Conservation (phyloP, 2,329 filamentous ascomycete species). For the Fusarium globosum region DNA sequence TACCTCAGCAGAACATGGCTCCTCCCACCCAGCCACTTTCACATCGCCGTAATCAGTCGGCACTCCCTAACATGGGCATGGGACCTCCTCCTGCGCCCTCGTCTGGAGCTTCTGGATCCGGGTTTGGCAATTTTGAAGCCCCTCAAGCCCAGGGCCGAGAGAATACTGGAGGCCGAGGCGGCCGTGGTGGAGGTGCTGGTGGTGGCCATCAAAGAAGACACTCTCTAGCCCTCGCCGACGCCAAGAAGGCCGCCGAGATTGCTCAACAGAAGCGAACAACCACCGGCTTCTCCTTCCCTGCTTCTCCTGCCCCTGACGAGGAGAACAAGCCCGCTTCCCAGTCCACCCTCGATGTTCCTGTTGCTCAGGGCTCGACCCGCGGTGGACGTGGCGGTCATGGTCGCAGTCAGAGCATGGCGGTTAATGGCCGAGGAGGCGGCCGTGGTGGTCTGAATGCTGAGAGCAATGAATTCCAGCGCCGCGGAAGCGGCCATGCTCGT, state of each 20-base stretch:
- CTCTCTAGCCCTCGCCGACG: slow-evolving; percentile 92
- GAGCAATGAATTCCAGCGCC: slow-evolving; percentile 75
- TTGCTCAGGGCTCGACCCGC: slow-evolving; percentile 57
- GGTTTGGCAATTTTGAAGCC: slow-evolving; percentile 82
- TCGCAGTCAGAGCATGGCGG: slow-evolving; percentile 92
- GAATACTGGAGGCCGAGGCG: slow-evolving; percentile 68
- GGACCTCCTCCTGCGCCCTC: slow-evolving; percentile 91
- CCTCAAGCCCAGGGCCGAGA: slow-evolving; percentile 54
- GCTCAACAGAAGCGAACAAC: slow-evolving; percentile 97
- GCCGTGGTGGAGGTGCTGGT: slow-evolving; percentile 73
- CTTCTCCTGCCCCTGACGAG: slow-evolving; percentile 68
- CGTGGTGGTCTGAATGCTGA: slow-evolving; percentile 72
- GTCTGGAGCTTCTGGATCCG: slow-evolving; percentile 83
- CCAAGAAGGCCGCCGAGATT: slow-evolving; percentile 96
- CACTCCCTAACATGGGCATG: slow-evolving; percentile 91
- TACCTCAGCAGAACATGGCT: slow-evolving; percentile 80
- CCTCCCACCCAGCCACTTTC: slow-evolving; percentile 81
- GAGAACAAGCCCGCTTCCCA: slow-evolving; percentile 54
- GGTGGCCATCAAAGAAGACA: slow-evolving; percentile 93
- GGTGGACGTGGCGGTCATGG: slow-evolving; percentile 72
- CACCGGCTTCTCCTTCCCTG: slow-evolving; percentile 93
- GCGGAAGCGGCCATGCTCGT: slow-evolving; percentile 83
- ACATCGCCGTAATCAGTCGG: slow-evolving; percentile 98
- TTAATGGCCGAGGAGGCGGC: slow-evolving; percentile 75
- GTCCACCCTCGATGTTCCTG: slow-evolving; percentile 48